phyloP scores from a whole-genome alignment of 257 asterid species.

The Nyctanthes arbortristis region DNA sequence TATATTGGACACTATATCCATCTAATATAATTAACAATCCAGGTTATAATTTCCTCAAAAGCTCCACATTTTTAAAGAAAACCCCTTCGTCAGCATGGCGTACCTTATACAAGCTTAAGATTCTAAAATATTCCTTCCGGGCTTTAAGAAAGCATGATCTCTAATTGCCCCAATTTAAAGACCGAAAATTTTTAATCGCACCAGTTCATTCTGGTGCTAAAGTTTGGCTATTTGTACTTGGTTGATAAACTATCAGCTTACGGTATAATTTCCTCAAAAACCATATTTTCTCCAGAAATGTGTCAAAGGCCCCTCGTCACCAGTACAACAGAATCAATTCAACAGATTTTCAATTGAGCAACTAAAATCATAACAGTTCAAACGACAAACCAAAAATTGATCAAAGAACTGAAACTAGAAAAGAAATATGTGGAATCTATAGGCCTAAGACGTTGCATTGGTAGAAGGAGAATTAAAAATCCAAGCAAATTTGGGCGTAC shows the following conservation, averaged over 20 bases:
- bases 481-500: background rate
- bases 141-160: background rate
- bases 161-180: background rate
- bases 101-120: too few relatives aligned
- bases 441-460: too few relatives aligned
- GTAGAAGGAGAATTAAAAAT: too few relatives aligned
- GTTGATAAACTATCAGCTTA: too few relatives aligned
- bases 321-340: too few relatives aligned
- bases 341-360: background rate
- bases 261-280: background rate
- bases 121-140: background rate
- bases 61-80: too few relatives aligned
- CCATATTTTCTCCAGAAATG: background rate
- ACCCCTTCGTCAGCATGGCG: too few relatives aligned
- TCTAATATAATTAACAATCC: too few relatives aligned
- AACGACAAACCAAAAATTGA: background rate
- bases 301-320: too few relatives aligned
- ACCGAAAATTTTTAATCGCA: background rate
- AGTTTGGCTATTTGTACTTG: background rate
- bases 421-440: background rate
- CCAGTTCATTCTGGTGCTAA: background rate
- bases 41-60: too few relatives aligned
- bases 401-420: background rate
- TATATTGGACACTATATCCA: too few relatives aligned
- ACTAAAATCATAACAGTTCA: background rate